Percentiles rank a stretch among this genome's conserved stretches.
These are phyloP conservation scores for Camellia oleifera DNA, from an alignment of 179 eudicot genomes.

Conservation along the genomic window DNA sequence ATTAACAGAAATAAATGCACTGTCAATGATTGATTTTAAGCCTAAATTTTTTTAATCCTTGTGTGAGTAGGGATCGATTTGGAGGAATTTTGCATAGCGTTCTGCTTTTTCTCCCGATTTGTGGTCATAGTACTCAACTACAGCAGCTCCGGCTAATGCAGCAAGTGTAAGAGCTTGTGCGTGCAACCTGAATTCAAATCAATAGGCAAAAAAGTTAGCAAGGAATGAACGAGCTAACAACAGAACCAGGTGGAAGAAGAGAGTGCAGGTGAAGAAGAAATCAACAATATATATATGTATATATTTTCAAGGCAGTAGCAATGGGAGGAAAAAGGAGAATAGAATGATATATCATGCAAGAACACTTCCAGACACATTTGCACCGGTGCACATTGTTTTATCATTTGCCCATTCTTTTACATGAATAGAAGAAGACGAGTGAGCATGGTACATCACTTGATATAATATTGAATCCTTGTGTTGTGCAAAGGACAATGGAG, in stretches of 20 bases:
- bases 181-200: conserved; percentile 57
- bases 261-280: not conserved
- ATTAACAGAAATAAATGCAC: not conserved
- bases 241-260: not conserved
- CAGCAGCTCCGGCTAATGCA: conserved; percentile 88
- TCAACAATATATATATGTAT: not conserved
- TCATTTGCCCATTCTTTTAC: too few species aligned
- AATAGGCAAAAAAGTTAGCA: not conserved
- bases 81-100: conserved; percentile 44
- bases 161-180: conserved; percentile 97
- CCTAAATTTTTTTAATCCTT: conserved; percentile 32
- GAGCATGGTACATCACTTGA: not conserved
- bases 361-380: not conserved
- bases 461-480: not conserved
- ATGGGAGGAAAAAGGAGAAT: not conserved
- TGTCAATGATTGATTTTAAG: too few species aligned
- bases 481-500: not conserved
- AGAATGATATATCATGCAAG: not conserved
- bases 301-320: not conserved
- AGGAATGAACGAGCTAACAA: not conserved
- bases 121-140: conserved; percentile 82
- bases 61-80: conserved; percentile 35
- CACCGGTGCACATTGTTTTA: not conserved
- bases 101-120: conserved; percentile 44
- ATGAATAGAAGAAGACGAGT: not conserved